Percentiles rank a stretch among this genome's conserved stretches.
These are phyloP conservation scores for Syzygium malaccense DNA, from an alignment of 441 rosid genomes.

Conservation along the genomic window DNA sequence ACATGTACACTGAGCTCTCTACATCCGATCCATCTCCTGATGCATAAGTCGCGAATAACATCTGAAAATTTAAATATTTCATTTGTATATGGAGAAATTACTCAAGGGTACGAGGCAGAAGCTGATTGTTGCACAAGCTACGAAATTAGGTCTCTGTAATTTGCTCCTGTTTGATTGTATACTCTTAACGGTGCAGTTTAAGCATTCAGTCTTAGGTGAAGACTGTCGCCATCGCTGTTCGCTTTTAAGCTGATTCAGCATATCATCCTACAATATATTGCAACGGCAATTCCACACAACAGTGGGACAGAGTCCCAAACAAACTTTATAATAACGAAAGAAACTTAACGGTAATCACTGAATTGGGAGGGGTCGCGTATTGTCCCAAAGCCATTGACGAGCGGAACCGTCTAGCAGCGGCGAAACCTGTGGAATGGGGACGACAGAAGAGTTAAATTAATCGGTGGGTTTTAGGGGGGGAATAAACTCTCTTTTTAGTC, in stretches of 20 bases:
- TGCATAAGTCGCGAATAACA: not conserved
- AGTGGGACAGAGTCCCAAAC: not conserved
- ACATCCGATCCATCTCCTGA: constrained; percentile 44
- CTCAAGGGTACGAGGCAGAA: not conserved
- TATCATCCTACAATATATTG: not conserved
- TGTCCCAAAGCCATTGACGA: constrained; percentile 80
- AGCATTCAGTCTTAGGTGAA: not conserved
- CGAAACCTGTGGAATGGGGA: constrained; percentile 49
- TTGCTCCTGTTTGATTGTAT: not conserved
- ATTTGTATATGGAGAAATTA: not conserved
- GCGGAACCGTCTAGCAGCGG: constrained; percentile 71
- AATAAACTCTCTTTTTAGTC: not conserved
- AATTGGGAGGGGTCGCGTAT: constrained; percentile 48
- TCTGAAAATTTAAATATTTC: not conserved
- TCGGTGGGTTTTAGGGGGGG: not conserved
- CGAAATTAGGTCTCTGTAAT: not conserved
- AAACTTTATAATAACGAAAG: not conserved
- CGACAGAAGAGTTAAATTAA: not conserved
- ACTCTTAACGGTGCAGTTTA: not conserved
- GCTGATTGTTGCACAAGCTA: not conserved
- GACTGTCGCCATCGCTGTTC: not conserved
- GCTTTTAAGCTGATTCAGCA: not conserved
- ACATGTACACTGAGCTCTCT: constrained; percentile 70
- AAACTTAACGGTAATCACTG: constrained; percentile 12
- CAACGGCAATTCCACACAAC: not conserved